A percentile compares a stretch with the other conserved stretches of the same genome.
These are phyloP conservation scores for Pyrus betulifolia DNA, from an alignment of 306 rosid species.

Conservation along the genomic window DNA sequence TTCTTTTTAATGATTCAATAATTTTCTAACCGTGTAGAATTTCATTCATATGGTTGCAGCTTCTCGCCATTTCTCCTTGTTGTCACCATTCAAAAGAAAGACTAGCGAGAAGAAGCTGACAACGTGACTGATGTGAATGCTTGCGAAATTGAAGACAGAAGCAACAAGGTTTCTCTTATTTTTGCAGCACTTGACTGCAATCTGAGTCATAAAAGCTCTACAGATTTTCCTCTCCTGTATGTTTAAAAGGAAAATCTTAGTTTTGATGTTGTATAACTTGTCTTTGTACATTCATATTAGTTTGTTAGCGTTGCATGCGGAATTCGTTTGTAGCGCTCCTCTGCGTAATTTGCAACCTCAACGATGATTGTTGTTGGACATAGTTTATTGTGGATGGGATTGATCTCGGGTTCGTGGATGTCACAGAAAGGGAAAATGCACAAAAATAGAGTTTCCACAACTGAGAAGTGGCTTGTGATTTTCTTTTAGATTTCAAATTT, in stretches of 20 bases:
- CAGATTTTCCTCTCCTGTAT: background rate
- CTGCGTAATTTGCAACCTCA: background rate
- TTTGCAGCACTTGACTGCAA: background rate
- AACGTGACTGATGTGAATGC: constrained; percentile 28
- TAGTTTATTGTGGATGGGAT: background rate
- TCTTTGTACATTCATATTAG: constrained; percentile 7
- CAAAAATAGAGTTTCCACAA: background rate
- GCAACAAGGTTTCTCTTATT: constrained; percentile 7
- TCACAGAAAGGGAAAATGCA: background rate
- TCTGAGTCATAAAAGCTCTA: background rate
- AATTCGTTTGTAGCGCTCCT: background rate
- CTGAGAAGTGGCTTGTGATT: background rate
- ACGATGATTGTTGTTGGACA: background rate
- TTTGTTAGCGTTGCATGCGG: constrained; percentile 2
- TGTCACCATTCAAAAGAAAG: constrained; percentile 93
- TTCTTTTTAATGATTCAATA: background rate
- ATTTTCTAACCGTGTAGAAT: background rate
- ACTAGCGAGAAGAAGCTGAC: constrained; percentile 59
- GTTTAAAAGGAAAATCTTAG: background rate
- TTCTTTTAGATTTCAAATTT: background rate
- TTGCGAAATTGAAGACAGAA: background rate
- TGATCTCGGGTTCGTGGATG: background rate
- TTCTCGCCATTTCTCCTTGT: constrained; percentile 79
- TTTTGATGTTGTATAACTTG: constrained; percentile 2
- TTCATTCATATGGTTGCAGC: constrained; percentile 41